phyloP scores from a whole-genome alignment of 257 asterid species.

The Echites panduratus region DNA sequence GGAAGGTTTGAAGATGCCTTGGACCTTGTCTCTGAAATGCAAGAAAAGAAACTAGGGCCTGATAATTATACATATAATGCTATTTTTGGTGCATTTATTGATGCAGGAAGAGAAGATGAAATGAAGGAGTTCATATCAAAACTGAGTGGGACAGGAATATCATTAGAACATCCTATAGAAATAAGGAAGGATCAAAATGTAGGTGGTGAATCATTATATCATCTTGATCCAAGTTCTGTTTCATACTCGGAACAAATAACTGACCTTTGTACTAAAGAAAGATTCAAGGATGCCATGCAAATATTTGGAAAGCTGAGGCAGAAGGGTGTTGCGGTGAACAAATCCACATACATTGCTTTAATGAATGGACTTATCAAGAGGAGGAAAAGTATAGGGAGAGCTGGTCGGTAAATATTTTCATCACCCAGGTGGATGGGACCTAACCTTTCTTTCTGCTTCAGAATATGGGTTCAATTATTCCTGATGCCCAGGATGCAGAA shows the following conservation, averaged over 20 bases:
- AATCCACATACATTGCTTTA: constrained; percentile 52
- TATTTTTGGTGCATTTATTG: constrained; percentile 44
- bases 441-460: constrained; percentile 16
- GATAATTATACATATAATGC: constrained; percentile 58
- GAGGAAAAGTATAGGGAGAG: constrained; percentile 50
- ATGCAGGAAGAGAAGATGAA: constrained; percentile 50
- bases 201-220: constrained; percentile 25
- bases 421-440: neutral
- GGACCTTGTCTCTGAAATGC: constrained; percentile 60
- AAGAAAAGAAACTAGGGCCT: constrained; percentile 64
- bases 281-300: constrained; percentile 81
- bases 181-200: constrained; percentile 24
- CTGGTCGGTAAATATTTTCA: constrained; percentile 6
- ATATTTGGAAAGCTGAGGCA: constrained; percentile 42
- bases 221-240: constrained; percentile 31
- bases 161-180: constrained; percentile 13
- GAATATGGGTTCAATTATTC: constrained; percentile 88
- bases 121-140: constrained; percentile 49
- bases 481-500: constrained; percentile 67
- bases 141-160: constrained; percentile 30
- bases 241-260: constrained; percentile 52
- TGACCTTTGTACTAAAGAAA: constrained; percentile 66
- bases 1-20: constrained; percentile 60
- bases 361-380: constrained; percentile 79
- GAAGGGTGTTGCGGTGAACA: constrained; percentile 52